A percentile compares a stretch with the other conserved stretches of the same genome.
phyloP scores from a whole-genome alignment of 129 eudicot species.

The Pulicaria dysenterica region DNA sequence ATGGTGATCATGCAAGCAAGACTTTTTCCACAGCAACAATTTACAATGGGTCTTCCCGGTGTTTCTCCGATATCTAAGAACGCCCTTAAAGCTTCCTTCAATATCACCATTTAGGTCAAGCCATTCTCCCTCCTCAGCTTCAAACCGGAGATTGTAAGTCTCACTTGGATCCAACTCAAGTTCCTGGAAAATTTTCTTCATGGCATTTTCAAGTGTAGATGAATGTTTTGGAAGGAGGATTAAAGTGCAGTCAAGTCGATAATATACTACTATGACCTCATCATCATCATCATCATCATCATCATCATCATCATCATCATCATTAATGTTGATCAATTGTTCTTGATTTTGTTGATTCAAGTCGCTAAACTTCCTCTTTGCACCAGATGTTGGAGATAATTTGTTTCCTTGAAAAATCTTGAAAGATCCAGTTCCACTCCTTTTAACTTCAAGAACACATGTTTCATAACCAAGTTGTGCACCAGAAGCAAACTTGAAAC shows the following conservation, averaged over 20 bases:
- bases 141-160: neutral
- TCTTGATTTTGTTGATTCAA: neutral
- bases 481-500: constrained; percentile 19
- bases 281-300: no score
- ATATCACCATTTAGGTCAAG: no score
- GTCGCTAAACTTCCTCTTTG: neutral
- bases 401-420: constrained; percentile 10
- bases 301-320: neutral
- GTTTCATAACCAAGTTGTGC: constrained; percentile 18
- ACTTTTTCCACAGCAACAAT: no score
- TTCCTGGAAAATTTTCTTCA: neutral
- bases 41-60: no score
- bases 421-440: no score
- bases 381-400: constrained; percentile 2
- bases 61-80: no score
- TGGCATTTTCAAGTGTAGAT: constrained; percentile 1
- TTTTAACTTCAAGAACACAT: neutral
- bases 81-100: no score
- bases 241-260: neutral
- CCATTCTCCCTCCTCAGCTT: no score
- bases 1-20: no score
- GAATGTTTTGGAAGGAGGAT: neutral
- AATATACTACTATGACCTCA: neutral
- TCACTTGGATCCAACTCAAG: constrained; percentile 6
- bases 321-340: neutral